A percentile compares a stretch with the other conserved stretches of the same genome.
These are phyloP conservation scores for Neurospora tetraspora DNA, from an alignment of 495 filamentous ascomycete species.

Conservation along the genomic window DNA sequence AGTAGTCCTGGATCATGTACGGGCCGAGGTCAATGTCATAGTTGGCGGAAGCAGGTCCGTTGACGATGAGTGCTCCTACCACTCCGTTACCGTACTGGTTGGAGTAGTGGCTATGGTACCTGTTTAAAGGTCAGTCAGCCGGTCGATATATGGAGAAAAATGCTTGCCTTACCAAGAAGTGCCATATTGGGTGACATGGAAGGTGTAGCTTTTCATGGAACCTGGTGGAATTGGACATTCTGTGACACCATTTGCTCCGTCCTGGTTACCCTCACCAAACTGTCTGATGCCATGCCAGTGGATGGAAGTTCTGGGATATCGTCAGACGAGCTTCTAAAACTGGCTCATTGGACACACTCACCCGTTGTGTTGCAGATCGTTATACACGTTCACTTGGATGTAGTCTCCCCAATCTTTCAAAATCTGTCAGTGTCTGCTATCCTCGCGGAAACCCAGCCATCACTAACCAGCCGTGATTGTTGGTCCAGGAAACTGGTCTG, in stretches of 20 bases:
- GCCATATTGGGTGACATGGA: constrained; percentile 38
- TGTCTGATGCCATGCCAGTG: constrained; percentile 47
- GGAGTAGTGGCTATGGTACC: constrained; percentile 48
- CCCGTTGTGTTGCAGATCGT: constrained; percentile 36
- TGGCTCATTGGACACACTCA: background rate
- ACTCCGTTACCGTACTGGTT: constrained; percentile 44
- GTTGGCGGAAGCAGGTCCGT: constrained; percentile 37
- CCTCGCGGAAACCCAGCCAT: background rate
- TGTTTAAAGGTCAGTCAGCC: background rate
- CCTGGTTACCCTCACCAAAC: constrained; percentile 15
- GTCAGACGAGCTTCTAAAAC: background rate
- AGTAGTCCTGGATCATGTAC: constrained; percentile 41
- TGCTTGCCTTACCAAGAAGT: constrained; percentile 38
- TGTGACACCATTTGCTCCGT: constrained; percentile 37
- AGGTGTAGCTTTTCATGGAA: constrained; percentile 18
- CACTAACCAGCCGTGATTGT: constrained; percentile 12
- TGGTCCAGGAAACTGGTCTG: constrained; percentile 18
- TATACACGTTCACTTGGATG: constrained; percentile 47
- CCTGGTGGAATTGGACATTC: constrained; percentile 42
- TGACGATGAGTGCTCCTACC: constrained; percentile 38
- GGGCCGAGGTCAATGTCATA: constrained; percentile 43
- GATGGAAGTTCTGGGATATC: constrained; percentile 23
- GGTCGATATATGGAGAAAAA: background rate
- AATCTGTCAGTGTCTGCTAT: constrained; percentile 24
- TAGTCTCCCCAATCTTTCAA: constrained; percentile 49